These are phyloP conservation scores for Carex pumila DNA, from an alignment of 176 grass and related monocot genomes.

Conservation along the genomic window DNA sequence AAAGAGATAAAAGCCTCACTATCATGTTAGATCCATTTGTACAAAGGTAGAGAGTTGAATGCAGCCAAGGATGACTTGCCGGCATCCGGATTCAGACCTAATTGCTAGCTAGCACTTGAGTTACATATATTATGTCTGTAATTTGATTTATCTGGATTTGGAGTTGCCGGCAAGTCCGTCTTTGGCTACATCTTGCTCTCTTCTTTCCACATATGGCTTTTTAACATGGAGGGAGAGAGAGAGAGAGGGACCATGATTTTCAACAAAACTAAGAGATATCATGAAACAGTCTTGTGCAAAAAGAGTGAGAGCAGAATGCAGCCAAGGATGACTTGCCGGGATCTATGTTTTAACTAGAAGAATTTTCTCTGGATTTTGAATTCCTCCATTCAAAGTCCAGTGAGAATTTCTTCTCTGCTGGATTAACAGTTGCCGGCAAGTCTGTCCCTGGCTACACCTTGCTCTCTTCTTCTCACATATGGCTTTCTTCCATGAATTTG, in stretches of 20 bases:
- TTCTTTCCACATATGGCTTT: conserved; percentile 13
- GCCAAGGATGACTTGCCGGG: conserved; percentile 23
- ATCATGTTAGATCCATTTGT: conserved; percentile 21
- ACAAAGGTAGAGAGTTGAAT: conserved; percentile 20
- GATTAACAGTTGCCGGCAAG: conserved; percentile 11
- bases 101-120: not conserved
- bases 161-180: conserved; percentile 25
- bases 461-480: conserved; percentile 7
- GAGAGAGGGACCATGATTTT: not conserved
- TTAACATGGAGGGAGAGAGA: not conserved
- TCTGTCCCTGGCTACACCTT: conserved; percentile 32
- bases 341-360: not conserved
- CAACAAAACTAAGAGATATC: not conserved
- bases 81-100: not conserved
- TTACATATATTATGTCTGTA: not conserved
- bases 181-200: conserved; percentile 34
- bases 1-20: not conserved
- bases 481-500: not conserved
- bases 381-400: not conserved
- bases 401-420: not conserved
- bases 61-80: conserved; percentile 27
- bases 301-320: conserved; percentile 13
- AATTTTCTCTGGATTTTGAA: not conserved
- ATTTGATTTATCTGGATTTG: not conserved
- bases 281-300: not conserved